Evolutionary conservation across 1,284 basidiomycete species (phyloP).

Genomic region (Ustanciosporium gigantosporum): DNA sequence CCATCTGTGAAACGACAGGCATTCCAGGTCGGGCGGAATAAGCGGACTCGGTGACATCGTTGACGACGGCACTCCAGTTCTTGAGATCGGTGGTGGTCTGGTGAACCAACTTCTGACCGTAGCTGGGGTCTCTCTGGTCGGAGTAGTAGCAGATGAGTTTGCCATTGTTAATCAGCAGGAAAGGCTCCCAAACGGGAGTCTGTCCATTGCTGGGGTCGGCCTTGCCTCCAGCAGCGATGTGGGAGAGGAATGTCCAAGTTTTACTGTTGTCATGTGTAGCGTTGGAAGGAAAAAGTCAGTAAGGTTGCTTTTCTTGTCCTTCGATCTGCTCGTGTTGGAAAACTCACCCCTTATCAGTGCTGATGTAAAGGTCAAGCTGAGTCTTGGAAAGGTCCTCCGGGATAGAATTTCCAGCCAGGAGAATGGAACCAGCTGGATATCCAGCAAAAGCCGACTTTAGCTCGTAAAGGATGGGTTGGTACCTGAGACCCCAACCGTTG

Average conservation of each 20-base stretch:
- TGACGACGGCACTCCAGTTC: conserved; percentile 58
- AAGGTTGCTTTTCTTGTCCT: too few species aligned
- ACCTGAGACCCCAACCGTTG: conserved; percentile 60
- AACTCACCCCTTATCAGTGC: conserved; percentile 51
- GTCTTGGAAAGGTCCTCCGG: conserved; percentile 54
- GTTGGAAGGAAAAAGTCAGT: too few species aligned
- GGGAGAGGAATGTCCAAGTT: conserved; percentile 58
- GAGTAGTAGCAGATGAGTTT: conserved; percentile 62
- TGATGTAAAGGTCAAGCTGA: conserved; percentile 61
- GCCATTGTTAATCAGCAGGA: conserved; percentile 57
- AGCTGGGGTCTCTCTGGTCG: conserved; percentile 60
- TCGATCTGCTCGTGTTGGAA: too few species aligned
- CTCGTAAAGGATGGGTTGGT: conserved; percentile 60
- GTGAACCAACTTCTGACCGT: conserved; percentile 62
- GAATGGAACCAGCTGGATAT: conserved; percentile 57
- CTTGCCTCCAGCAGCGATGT: conserved; percentile 47
- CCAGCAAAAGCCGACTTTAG: conserved; percentile 49
- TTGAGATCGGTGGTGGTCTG: conserved; percentile 57
- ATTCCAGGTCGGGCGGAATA: conserved; percentile 61
- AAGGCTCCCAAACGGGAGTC: conserved; percentile 62
- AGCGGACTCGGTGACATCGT: conserved; percentile 55
- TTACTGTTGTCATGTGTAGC: too few species aligned
- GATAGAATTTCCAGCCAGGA: conserved; percentile 51
- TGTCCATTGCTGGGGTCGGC: conserved; percentile 49
- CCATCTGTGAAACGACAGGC: conserved; percentile 58